These are phyloP conservation scores for Carex myosuroides DNA, from an alignment of 176 grass and related monocot genomes.

Conservation along the genomic window DNA sequence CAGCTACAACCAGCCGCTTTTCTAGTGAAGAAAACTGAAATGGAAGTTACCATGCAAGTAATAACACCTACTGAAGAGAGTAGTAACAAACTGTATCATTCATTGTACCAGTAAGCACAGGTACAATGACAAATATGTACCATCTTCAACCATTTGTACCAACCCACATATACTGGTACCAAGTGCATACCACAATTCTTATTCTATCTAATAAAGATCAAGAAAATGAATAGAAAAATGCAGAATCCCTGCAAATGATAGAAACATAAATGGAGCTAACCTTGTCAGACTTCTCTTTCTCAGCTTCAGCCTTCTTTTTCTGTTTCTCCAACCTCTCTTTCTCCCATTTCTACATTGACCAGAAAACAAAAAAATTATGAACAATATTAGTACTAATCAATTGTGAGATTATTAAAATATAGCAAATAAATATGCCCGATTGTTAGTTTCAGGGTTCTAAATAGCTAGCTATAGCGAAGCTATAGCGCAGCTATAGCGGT, in stretches of 20 bases:
- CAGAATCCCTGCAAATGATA: background rate
- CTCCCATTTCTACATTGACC: constrained; percentile 66
- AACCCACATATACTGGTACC: background rate
- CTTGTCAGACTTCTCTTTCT: constrained; percentile 30
- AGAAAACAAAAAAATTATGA: background rate
- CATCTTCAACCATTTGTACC: background rate
- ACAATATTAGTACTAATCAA: background rate
- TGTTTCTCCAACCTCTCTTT: constrained; percentile 66
- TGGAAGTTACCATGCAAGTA: background rate
- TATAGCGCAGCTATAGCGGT: too few species aligned
- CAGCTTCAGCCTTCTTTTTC: constrained; percentile 38
- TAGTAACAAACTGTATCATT: background rate
- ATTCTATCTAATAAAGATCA: background rate
- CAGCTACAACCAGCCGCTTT: background rate
- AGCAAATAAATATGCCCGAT: background rate
- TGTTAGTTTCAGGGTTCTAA: too few species aligned
- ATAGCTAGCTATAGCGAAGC: too few species aligned
- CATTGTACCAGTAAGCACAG: background rate
- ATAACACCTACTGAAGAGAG: background rate
- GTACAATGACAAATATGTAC: background rate
- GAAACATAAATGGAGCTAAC: constrained; percentile 9
- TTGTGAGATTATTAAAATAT: background rate
- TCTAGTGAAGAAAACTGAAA: background rate
- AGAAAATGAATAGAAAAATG: background rate
- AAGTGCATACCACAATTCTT: background rate